Conservation (phyloP, 495 filamentous ascomycete species). For the Cercophora newfieldiana region DNA sequence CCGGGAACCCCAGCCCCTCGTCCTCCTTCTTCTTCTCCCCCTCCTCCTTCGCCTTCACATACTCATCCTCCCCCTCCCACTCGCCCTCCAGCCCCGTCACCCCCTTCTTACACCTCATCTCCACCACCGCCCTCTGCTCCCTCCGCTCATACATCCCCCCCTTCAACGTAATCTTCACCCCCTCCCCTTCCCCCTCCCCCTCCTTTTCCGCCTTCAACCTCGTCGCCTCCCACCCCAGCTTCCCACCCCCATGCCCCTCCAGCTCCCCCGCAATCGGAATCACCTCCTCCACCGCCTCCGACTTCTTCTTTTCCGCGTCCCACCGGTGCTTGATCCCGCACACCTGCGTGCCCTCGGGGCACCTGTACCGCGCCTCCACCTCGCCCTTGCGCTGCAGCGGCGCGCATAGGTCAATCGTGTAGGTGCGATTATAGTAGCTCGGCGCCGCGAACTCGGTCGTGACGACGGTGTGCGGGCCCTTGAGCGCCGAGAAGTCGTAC, state of each 20-base stretch:
- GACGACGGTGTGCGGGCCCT: slow-evolving; percentile 74
- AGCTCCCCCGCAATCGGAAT: slow-evolving; percentile 77
- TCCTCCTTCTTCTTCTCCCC: slow-evolving; percentile 39
- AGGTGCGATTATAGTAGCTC: slow-evolving; percentile 67
- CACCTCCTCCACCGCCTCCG: slow-evolving; percentile 41
- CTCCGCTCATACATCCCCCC: slow-evolving; percentile 59
- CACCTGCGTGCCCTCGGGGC: slow-evolving; percentile 68
- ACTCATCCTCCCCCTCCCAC: slow-evolving; percentile 48
- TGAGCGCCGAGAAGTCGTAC: slow-evolving; percentile 67
- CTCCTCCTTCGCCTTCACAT: slow-evolving; percentile 29
- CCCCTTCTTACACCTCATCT: slow-evolving; percentile 76
- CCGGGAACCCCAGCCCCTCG: slow-evolving; percentile 40
- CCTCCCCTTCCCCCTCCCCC: slow-evolving; percentile 58
- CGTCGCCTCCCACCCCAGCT: slow-evolving; percentile 61
- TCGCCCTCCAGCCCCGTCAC: slow-evolving; percentile 70
- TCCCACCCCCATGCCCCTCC: slow-evolving; percentile 47
- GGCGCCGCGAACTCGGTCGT: slow-evolving; percentile 51
- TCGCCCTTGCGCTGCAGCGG: slow-evolving; percentile 57
- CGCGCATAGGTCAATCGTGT: slow-evolving; percentile 83
- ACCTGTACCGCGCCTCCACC: slow-evolving; percentile 50
- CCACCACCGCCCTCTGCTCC: slow-evolving; percentile 69
- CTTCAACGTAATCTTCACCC: slow-evolving; percentile 70
- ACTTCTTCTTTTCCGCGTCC: slow-evolving; percentile 37
- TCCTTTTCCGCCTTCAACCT: slow-evolving; percentile 60
- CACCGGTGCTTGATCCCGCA: slow-evolving; percentile 69